These are phyloP conservation scores for Penicillium sp. DNA, from an alignment of 2,329 filamentous ascomycete genomes.

Conservation along the genomic window DNA sequence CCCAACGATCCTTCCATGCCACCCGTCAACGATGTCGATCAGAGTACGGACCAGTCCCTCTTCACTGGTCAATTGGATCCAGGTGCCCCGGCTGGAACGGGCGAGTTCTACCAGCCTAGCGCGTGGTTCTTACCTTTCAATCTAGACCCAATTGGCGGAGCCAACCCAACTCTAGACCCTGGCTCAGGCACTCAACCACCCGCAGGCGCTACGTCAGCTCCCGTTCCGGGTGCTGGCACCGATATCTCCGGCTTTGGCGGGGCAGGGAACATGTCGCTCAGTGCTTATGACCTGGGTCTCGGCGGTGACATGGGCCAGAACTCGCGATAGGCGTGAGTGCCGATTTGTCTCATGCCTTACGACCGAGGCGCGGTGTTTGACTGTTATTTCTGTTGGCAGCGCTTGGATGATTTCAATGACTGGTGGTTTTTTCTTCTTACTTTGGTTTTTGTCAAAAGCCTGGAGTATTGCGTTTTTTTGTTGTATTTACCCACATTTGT, in stretches of 20 bases:
- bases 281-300: slow-evolving; percentile 29
- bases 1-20: slow-evolving; percentile 30
- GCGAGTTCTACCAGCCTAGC: slow-evolving; percentile 49
- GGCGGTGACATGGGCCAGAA: slow-evolving; percentile 20
- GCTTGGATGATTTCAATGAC: slow-evolving; percentile 3
- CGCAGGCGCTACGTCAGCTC: slow-evolving; percentile 6
- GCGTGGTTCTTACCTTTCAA: slow-evolving; percentile 96
- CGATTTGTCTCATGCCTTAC: slow-evolving; percentile 2
- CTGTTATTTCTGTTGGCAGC: slow-evolving; percentile 5
- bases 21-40: slow-evolving; percentile 27
- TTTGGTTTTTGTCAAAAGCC: slow-evolving; percentile 7
- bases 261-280: slow-evolving; percentile 23
- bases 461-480: slow-evolving; percentile 2
- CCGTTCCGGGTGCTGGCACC: slow-evolving; percentile 11
- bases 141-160: slow-evolving; percentile 61
- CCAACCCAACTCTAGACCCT: slow-evolving; percentile 4
- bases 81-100: slow-evolving; percentile 33
- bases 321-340: neutral
- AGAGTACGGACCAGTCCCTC: slow-evolving; percentile 24
- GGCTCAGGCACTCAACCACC: slow-evolving; percentile 1
- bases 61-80: slow-evolving; percentile 39
- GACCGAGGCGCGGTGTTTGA: slow-evolving; percentile 16
- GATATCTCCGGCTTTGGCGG: slow-evolving; percentile 25
- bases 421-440: slow-evolving; percentile 1
- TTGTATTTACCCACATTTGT: neutral